These are phyloP conservation scores for Piper betle DNA, from an alignment of 164 flowering plant species.

Conservation along the genomic window DNA sequence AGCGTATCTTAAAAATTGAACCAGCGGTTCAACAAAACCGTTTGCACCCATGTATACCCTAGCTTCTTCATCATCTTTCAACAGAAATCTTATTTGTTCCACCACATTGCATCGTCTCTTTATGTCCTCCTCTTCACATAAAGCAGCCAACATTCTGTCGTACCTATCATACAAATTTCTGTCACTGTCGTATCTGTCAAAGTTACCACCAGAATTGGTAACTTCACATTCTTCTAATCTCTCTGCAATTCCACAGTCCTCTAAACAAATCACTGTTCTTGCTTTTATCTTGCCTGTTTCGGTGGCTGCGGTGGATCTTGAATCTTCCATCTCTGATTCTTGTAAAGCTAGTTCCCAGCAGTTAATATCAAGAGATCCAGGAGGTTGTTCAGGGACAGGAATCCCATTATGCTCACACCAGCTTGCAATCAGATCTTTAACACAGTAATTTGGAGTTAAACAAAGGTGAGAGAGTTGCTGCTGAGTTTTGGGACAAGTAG, in stretches of 20 bases:
- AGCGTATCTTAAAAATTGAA: slow-evolving; percentile 53
- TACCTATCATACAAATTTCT: slow-evolving; percentile 30
- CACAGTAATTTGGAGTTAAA: slow-evolving; percentile 95
- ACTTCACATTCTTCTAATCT: slow-evolving; percentile 31
- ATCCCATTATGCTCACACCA: slow-evolving; percentile 96
- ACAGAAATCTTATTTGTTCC: slow-evolving; percentile 54
- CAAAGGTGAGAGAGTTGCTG: slow-evolving; percentile 69
- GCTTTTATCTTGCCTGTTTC: slow-evolving; percentile 53
- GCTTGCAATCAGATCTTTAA: slow-evolving; percentile 81
- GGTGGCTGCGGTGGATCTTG: slow-evolving; percentile 38
- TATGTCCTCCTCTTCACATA: slow-evolving; percentile 36
- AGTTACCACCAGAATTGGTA: slow-evolving; percentile 17
- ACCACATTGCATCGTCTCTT: slow-evolving; percentile 46
- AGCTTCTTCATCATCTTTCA: slow-evolving; percentile 92
- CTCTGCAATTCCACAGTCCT: slow-evolving; percentile 44
- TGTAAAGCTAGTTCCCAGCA: slow-evolving; percentile 82
- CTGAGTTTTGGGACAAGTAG: slow-evolving; percentile 89
- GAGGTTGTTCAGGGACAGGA: slow-evolving; percentile 65
- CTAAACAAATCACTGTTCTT: slow-evolving; percentile 63
- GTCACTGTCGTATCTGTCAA: slow-evolving; percentile 12
- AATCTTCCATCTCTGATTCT: slow-evolving; percentile 50
- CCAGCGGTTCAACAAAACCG: slow-evolving; percentile 82
- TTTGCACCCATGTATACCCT: slow-evolving; percentile 79
- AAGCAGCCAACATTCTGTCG: slow-evolving; percentile 34
- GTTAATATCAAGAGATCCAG: slow-evolving; percentile 87